Conservation (phyloP, 2,329 filamentous ascomycete genomes). For the Coleophoma cylindrospora region DNA sequence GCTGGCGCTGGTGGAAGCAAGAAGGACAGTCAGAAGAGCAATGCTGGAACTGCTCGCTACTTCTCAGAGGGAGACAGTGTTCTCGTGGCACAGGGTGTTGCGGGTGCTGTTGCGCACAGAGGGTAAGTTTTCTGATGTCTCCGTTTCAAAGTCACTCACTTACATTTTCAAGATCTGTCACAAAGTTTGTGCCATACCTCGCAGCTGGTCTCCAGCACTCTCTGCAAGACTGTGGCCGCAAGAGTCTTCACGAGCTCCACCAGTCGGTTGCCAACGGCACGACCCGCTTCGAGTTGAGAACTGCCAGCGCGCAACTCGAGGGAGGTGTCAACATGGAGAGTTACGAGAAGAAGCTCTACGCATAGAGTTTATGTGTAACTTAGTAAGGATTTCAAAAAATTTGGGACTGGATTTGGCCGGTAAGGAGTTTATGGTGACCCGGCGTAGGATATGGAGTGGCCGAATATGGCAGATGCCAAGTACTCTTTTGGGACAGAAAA, state of each 20-base stretch:
- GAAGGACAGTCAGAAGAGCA: slow-evolving; percentile 73
- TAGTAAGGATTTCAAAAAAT: neutral
- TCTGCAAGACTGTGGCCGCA: slow-evolving; percentile 88
- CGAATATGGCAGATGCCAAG: too few relatives aligned
- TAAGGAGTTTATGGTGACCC: neutral
- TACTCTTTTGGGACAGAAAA: too few relatives aligned
- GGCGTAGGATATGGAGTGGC: neutral
- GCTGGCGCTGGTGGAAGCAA: slow-evolving; percentile 63
- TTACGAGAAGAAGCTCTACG: slow-evolving; percentile 99
- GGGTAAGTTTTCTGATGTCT: slow-evolving; percentile 35
- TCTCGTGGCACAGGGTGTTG: slow-evolving; percentile 94
- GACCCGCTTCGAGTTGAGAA: slow-evolving; percentile 90
- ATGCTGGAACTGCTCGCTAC: slow-evolving; percentile 94
- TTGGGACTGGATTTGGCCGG: neutral
- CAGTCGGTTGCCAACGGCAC: slow-evolving; percentile 66
- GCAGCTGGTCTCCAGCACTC: slow-evolving; percentile 95
- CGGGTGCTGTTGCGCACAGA: slow-evolving; percentile 75
- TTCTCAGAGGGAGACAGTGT: slow-evolving; percentile 96
- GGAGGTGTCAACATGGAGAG: slow-evolving; percentile 98
- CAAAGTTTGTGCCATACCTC: slow-evolving; percentile 94
- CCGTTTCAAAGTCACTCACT: neutral
- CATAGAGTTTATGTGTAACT: slow-evolving; percentile 42
- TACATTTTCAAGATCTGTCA: slow-evolving; percentile 55
- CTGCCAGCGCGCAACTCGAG: slow-evolving; percentile 90
- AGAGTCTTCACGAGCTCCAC: slow-evolving; percentile 74